A percentile compares a stretch with the other conserved stretches of the same genome.
Evolutionary conservation across 1,139 yeast species (phyloP).

Genomic region (Eremothecium sinecaudum): DNA sequence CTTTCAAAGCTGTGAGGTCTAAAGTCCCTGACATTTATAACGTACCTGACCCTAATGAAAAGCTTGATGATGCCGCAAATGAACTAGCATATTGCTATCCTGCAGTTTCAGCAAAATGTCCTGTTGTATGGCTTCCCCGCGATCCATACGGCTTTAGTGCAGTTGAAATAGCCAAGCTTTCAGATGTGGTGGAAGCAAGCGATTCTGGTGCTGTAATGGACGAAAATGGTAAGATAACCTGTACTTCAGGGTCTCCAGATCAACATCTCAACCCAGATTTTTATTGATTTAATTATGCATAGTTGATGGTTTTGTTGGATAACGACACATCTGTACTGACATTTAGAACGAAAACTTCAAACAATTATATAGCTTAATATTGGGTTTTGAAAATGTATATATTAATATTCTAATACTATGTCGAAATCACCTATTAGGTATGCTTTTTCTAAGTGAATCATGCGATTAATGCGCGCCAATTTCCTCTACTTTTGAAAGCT

Average conservation of each 20-base stretch:
- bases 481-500: no score
- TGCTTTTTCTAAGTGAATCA: no score
- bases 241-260: constrained; percentile 56
- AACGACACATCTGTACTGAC: no score
- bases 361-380: no score
- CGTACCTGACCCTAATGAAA: constrained; percentile 34
- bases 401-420: no score
- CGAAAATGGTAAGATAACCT: constrained; percentile 47
- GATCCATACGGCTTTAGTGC: constrained; percentile 78
- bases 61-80: constrained; percentile 22
- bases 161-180: constrained; percentile 43
- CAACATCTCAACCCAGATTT: no score
- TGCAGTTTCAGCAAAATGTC: constrained; percentile 54
- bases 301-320: no score
- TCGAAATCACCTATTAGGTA: no score
- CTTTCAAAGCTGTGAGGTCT: constrained; percentile 45
- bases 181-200: constrained; percentile 42
- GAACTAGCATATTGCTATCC: constrained; percentile 66
- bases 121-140: constrained; percentile 77
- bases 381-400: no score
- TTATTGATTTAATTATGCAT: no score
- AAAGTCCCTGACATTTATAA: constrained; percentile 47
- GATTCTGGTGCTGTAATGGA: constrained; percentile 60
- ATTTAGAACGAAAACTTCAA: no score
- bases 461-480: no score